These are phyloP conservation scores for Triticum dicoccoides DNA, from an alignment of 176 grass and related monocot genomes.

Conservation along the genomic window DNA sequence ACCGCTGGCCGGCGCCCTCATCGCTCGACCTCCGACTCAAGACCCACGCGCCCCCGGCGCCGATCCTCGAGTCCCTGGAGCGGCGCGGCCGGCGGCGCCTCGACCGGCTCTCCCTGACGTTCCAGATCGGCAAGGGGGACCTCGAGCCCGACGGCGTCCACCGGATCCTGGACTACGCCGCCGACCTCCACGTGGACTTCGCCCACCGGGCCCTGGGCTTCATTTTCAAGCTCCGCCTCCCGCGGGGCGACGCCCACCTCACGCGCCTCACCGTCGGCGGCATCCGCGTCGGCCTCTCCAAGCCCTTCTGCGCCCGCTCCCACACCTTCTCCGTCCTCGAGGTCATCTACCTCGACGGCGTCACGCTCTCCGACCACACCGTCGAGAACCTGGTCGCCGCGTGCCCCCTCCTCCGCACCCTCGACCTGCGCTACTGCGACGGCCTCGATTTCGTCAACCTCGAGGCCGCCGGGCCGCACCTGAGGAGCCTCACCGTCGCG, in stretches of 20 bases:
- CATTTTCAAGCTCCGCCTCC: not conserved
- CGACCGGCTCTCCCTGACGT: constrained; percentile 30
- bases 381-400: not conserved
- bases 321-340: not conserved
- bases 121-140: not conserved
- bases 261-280: not conserved
- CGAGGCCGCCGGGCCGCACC: not conserved
- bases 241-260: not conserved
- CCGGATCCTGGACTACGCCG: not conserved
- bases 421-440: not conserved
- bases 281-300: not conserved
- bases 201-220: not conserved
- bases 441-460: not conserved
- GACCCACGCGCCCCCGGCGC: not conserved
- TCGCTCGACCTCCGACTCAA: constrained; percentile 12
- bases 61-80: not conserved
- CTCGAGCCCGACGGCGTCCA: not conserved
- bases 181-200: not conserved
- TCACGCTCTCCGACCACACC: not conserved
- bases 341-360: not conserved
- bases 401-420: not conserved
- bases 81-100: not conserved
- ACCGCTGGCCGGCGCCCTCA: constrained; percentile 4
- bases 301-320: not conserved
- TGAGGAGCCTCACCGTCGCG: constrained; percentile 40